Conservation (phyloP, 306 rosid species). For the Lagenaria siceraria region DNA sequence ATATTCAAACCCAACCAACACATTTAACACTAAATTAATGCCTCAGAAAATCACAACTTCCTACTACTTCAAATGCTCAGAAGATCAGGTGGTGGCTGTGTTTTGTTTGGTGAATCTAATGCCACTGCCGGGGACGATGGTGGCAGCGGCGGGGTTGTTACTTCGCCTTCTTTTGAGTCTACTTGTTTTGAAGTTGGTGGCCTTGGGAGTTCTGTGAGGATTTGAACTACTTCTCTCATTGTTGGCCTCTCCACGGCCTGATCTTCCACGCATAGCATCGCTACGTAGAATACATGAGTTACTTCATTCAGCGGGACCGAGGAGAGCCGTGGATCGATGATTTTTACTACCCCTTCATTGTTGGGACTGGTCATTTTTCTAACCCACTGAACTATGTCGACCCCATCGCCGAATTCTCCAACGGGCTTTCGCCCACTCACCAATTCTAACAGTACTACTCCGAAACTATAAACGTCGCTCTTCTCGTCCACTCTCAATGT, state of each 20-base stretch:
- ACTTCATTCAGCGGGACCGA: slow-evolving; percentile 83
- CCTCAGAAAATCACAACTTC: too few species aligned
- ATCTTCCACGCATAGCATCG: slow-evolving; percentile 92
- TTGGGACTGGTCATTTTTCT: slow-evolving; percentile 73
- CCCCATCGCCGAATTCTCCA: slow-evolving; percentile 95
- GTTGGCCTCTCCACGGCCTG: slow-evolving; percentile 96
- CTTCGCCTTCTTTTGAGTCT: slow-evolving; percentile 5
- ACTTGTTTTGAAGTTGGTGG: slow-evolving; percentile 31
- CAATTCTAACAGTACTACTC: slow-evolving; percentile 80
- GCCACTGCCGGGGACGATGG: neutral
- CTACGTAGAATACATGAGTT: slow-evolving; percentile 82
- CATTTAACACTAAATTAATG: too few species aligned
- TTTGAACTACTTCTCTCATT: slow-evolving; percentile 96
- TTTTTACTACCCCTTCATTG: slow-evolving; percentile 72
- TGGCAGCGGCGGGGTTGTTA: neutral
- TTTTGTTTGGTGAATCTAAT: neutral
- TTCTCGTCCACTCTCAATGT: slow-evolving; percentile 90
- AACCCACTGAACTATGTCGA: slow-evolving; percentile 95
- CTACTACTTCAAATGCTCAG: slow-evolving; percentile 50
- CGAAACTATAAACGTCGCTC: slow-evolving; percentile 90
- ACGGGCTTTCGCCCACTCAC: slow-evolving; percentile 83
- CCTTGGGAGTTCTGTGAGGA: slow-evolving; percentile 82
- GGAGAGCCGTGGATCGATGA: slow-evolving; percentile 79
- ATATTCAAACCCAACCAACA: too few species aligned
- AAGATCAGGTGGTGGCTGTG: slow-evolving; percentile 46